Base-by-base conservation (phyloP, 2,329 filamentous ascomycete genomes). In the Cryphonectria naterciae region DNA sequence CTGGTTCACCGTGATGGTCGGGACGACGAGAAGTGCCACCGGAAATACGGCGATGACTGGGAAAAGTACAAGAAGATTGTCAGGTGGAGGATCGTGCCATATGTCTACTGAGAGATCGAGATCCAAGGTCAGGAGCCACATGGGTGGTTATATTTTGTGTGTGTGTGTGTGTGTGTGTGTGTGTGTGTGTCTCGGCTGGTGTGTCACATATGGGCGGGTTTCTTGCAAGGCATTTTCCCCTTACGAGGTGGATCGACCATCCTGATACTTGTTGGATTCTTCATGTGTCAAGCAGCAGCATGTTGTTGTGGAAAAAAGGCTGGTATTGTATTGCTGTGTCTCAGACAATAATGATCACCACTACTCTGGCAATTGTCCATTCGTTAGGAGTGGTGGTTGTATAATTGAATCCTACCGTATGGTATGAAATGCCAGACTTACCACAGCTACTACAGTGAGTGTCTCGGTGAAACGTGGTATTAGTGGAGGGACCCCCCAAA, bases 31-130 rank as follows among this genome's bases (percentile, higher is more conserved):
- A 97, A 97, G 85, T 98, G 95, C 81, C 85, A 88, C 74, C 88
- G 88, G 78, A 98, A 98, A 86, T 98, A 98, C 78, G 95, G 95
- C 37, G 91, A 91, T 75, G 94, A 98, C 78, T 98, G 95, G 95
- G 89, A 94, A 74, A 88, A 89, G 82, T 98, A 98, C 82, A 94
- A 92, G 81, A 89, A 91, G 81, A 87, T 90, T 78, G 95, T 98
- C 61, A 89, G 86, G 72, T 97, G 88, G 81, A 88, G 91, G 78
- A 97, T 98, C 75, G 82, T 98, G 56, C 95, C 95, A 7, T 92
- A 92, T 49, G 84, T 98, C 25, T 98, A 98, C 82, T 98, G 13
- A 80, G 73, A 32, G 32, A 32, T 32, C 32, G 32, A 32, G 32
- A 32, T 32, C 32, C 32, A 32, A 32, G 32, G 32, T 32, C 32